Evolutionary conservation across 192 early-diverging fungal genomes (phyloP).

Genomic region (Funneliformis mosseae): DNA sequence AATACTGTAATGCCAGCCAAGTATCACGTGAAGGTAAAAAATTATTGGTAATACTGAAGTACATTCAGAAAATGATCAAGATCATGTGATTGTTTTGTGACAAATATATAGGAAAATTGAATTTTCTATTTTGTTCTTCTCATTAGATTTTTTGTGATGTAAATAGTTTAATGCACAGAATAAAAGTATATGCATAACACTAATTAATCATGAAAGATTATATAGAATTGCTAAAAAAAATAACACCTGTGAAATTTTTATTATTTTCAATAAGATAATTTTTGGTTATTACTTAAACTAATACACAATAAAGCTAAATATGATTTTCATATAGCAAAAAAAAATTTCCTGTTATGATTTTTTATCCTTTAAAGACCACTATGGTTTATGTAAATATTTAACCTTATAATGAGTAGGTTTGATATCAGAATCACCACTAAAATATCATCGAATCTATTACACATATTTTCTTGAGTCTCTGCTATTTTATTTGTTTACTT

Average conservation of each 20-base stretch:
- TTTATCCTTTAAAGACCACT: conserved; percentile 18
- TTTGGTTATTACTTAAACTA: no score
- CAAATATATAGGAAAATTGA: background rate
- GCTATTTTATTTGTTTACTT: conserved; percentile 24
- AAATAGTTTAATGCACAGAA: conserved; percentile 19
- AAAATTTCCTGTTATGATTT: conserved; percentile 18
- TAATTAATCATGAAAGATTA: background rate
- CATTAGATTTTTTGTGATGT: conserved; percentile 4
- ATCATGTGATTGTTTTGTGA: no score
- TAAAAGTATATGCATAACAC: conserved; percentile 17
- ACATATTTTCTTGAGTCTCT: conserved; percentile 16
- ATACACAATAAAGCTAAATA: conserved; percentile 1
- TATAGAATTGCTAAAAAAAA: conserved; percentile 10
- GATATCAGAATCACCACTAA: background rate
- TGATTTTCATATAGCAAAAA: conserved; percentile 7
- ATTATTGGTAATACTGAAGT: no score
- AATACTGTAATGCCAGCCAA: no score
- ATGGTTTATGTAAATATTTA: conserved; percentile 31
- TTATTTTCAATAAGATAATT: conserved; percentile 9
- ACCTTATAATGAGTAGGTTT: conserved; percentile 27
- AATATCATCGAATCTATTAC: conserved; percentile 33
- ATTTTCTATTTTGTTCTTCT: background rate
- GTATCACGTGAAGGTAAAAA: no score
- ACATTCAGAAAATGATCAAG: no score
- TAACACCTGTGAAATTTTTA: background rate